A percentile compares a stretch with the other conserved stretches of the same genome.
These are phyloP conservation scores for Arthroderma sp. DNA, from an alignment of 2,329 filamentous ascomycete species.

Conservation along the genomic window DNA sequence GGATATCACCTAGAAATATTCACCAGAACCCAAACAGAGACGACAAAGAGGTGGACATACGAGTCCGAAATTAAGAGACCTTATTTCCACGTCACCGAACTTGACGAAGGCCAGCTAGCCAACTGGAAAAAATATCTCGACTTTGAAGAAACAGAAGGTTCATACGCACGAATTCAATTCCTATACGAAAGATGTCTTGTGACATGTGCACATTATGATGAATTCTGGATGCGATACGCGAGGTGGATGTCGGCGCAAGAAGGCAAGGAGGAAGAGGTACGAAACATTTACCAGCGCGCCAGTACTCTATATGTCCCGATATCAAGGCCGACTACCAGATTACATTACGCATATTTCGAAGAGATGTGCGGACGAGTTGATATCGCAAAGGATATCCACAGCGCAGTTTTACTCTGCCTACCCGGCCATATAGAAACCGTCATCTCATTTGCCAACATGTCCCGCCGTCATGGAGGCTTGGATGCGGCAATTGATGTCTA, in stretches of 20 bases:
- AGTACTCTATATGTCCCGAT: conserved; percentile 77
- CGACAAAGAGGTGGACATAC: conserved; percentile 85
- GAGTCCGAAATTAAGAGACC: conserved; percentile 90
- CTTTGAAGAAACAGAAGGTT: conserved; percentile 78
- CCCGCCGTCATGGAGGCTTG: conserved; percentile 68
- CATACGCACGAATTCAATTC: conserved; percentile 61
- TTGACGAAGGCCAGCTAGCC: conserved; percentile 68
- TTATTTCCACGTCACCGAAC: conserved; percentile 90
- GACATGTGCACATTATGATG: conserved; percentile 86
- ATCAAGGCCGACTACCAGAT: conserved; percentile 65
- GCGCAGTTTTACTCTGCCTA: conserved; percentile 60
- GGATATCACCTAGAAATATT: conserved; percentile 70
- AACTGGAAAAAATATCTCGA: conserved; percentile 97
- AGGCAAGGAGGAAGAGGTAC: conserved; percentile 74
- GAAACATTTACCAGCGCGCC: conserved; percentile 82
- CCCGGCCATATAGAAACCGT: conserved; percentile 81
- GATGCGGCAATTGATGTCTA: conserved; percentile 76
- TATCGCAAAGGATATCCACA: conserved; percentile 72
- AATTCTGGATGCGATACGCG: conserved; percentile 96
- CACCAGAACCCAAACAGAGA: conserved; percentile 69
- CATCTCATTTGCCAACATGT: conserved; percentile 72
- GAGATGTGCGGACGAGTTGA: conserved; percentile 67
- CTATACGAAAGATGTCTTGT: conserved; percentile 90
- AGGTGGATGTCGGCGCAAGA: conserved; percentile 79
- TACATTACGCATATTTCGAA: conserved; percentile 92